Evolutionary conservation across 1,284 basidiomycete genomes (phyloP).

Genomic region (Papiliotrema laurentii): DNA sequence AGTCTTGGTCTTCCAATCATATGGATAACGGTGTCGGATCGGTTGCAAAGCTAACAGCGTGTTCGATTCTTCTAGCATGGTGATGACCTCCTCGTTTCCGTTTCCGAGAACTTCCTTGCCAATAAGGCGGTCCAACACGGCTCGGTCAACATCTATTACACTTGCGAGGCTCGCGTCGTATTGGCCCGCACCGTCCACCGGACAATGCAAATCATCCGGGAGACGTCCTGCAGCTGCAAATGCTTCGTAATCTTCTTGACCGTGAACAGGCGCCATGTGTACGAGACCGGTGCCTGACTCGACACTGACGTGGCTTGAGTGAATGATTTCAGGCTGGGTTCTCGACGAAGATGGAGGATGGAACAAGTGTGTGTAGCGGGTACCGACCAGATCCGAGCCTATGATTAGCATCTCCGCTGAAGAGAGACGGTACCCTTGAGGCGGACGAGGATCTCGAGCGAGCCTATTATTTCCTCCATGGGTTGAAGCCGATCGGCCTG

Average conservation of each 20-base stretch:
- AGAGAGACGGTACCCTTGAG: slow-evolving; percentile 51
- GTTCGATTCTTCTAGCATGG: slow-evolving; percentile 58
- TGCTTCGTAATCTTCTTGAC: slow-evolving; percentile 82
- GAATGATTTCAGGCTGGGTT: slow-evolving; percentile 51
- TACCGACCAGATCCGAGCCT: slow-evolving; percentile 64
- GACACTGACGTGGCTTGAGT: slow-evolving; percentile 68
- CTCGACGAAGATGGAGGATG: slow-evolving; percentile 51
- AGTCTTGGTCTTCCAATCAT: slow-evolving; percentile 94
- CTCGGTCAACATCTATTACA: neutral
- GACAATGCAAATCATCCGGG: slow-evolving; percentile 55
- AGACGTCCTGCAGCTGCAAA: slow-evolving; percentile 52
- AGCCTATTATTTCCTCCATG: slow-evolving; percentile 56
- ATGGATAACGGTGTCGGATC: slow-evolving; percentile 86
- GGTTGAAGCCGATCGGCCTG: slow-evolving; percentile 63
- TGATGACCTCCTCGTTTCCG: slow-evolving; percentile 65
- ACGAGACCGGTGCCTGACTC: slow-evolving; percentile 94
- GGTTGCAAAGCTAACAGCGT: slow-evolving; percentile 64
- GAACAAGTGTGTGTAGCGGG: slow-evolving; percentile 69
- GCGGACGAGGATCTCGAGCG: slow-evolving; percentile 52
- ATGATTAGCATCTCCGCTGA: slow-evolving; percentile 6
- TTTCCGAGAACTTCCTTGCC: slow-evolving; percentile 69
- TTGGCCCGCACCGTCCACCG: slow-evolving; percentile 75
- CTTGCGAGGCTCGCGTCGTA: slow-evolving; percentile 58
- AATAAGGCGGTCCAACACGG: slow-evolving; percentile 49
- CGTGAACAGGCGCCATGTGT: slow-evolving; percentile 93